A percentile compares a stretch with the other conserved stretches of the same genome.
phyloP scores from a whole-genome alignment of 441 rosid genomes.

The Breynia disticha region DNA sequence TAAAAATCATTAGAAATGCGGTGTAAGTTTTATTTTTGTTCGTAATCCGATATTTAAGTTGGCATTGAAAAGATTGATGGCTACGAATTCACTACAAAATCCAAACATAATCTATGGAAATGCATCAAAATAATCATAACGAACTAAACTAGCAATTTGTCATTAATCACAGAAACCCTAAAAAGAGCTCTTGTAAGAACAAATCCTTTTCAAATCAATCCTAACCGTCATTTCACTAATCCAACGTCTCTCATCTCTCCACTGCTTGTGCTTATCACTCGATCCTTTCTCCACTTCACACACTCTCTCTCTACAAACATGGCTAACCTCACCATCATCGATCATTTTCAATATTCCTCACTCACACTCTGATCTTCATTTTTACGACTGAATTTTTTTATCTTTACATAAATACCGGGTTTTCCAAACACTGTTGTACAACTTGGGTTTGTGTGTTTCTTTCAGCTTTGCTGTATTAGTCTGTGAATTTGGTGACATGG shows the following conservation, averaged over 20 bases:
- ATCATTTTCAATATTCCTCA: conserved; percentile 13
- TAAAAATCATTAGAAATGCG: too few relatives aligned
- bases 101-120: too few relatives aligned
- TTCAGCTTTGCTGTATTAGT: conserved; percentile 10
- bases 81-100: too few relatives aligned
- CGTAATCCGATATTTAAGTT: too few relatives aligned
- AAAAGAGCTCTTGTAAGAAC: conserved; percentile 23
- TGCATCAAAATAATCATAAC: neutral
- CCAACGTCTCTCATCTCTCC: conserved; percentile 26
- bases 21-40: too few relatives aligned
- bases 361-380: conserved; percentile 20
- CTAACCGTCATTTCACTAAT: conserved; percentile 22
- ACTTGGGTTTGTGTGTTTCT: neutral
- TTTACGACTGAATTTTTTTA: conserved; percentile 8
- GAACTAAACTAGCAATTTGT: neutral
- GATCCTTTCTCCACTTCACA: conserved; percentile 16
- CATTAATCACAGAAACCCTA: conserved; percentile 24
- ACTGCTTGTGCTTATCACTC: conserved; percentile 31
- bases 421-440: conserved; percentile 1
- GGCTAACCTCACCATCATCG: conserved; percentile 23
- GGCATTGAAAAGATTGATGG: too few relatives aligned
- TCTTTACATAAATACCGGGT: neutral
- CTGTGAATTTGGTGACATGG: conserved; percentile 8
- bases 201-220: conserved; percentile 25
- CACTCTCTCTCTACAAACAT: conserved; percentile 19